Evolutionary conservation across 2,329 filamentous ascomycete species (phyloP).

Genomic region (Polytolypa hystricis): DNA sequence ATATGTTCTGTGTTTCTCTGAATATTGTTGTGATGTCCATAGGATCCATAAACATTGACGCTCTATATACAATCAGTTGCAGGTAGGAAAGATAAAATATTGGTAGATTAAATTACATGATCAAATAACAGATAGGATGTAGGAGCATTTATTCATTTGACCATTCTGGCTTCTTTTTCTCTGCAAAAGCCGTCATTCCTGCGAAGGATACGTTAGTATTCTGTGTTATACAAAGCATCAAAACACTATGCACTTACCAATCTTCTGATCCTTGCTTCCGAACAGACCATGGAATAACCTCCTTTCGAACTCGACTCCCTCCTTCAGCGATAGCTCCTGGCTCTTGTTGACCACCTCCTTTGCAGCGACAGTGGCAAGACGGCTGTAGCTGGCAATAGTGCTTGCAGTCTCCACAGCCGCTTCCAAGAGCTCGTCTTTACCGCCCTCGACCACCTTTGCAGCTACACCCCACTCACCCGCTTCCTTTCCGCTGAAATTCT

Average conservation of each 20-base stretch:
- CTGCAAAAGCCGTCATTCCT: constrained; percentile 82
- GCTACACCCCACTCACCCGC: constrained; percentile 87
- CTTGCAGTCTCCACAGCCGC: constrained; percentile 73
- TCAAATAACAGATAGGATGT: too few relatives aligned
- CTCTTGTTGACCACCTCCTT: constrained; percentile 99
- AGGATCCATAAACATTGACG: too few relatives aligned
- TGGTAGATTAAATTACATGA: constrained; percentile 5
- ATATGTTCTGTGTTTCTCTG: too few relatives aligned
- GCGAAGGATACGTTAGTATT: constrained; percentile 2
- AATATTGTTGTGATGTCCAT: too few relatives aligned
- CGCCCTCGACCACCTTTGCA: constrained; percentile 62
- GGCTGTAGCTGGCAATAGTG: constrained; percentile 77
- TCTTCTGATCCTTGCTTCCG: constrained; percentile 92
- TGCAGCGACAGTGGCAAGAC: constrained; percentile 73
- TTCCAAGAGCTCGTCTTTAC: constrained; percentile 70
- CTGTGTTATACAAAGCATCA: background rate
- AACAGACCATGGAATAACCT: constrained; percentile 88
- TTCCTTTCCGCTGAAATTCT: constrained; percentile 70
- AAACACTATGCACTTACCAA: constrained; percentile 46
- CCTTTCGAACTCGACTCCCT: constrained; percentile 91
- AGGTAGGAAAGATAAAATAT: too few relatives aligned
- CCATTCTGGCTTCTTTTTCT: constrained; percentile 92
- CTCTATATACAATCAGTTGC: too few relatives aligned
- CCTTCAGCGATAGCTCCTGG: constrained; percentile 74
- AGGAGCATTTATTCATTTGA: constrained; percentile 57